Evolutionary conservation across 306 rosid species (phyloP), one percentile per base, ranked within the genome.

Genomic region (Dicorynia guianensis): DNA sequence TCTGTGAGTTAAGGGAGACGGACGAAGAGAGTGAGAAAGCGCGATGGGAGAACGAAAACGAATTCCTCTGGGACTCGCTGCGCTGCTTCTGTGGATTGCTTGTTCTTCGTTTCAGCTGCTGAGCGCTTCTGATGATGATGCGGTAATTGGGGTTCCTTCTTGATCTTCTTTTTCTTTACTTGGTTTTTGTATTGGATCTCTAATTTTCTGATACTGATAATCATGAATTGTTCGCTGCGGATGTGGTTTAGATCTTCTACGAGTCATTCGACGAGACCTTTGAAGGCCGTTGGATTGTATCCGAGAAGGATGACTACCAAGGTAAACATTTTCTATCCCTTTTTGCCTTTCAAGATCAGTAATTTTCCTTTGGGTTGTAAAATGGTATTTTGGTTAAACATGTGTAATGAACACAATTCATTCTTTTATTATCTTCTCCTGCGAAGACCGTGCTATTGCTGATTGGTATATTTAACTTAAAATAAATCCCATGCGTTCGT

Each of bases 241-340:
- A 3, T 64, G 20, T 8, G 11, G 34, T 81, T 65, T 71, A 93
- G 98, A 85, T 90, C 75, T 88, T 87, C 53, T 93, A 89, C 91
- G 98, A 93, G 40, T 85, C 97, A 7, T 93, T 93, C 73, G 97
- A 91, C 15, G 93, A 89, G 64, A 42, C 85, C 63, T 93, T 91
- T 33, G 93, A 89, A 4, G 89, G 88, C 11, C 89, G 96, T 7
- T 93, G 98, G 98, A 78, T 84, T 74, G 91, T 84, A 3, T 93
- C 98, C 2, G 79, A 60, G 60, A 93, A 91, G 79, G 93, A 84
- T 2, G 98, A 91, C 0, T 93, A 89, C 67, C 48, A 79, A 44
- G 98, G 98, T 93, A 46, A 15, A 39, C 58, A 0, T 8, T 30
- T 71, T 67, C 11, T 35, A 11, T 65, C 20, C 0, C 15, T 70